Evolutionary conservation across 495 filamentous ascomycete species (phyloP).

Genomic region (Trichoderma parareesei): DNA sequence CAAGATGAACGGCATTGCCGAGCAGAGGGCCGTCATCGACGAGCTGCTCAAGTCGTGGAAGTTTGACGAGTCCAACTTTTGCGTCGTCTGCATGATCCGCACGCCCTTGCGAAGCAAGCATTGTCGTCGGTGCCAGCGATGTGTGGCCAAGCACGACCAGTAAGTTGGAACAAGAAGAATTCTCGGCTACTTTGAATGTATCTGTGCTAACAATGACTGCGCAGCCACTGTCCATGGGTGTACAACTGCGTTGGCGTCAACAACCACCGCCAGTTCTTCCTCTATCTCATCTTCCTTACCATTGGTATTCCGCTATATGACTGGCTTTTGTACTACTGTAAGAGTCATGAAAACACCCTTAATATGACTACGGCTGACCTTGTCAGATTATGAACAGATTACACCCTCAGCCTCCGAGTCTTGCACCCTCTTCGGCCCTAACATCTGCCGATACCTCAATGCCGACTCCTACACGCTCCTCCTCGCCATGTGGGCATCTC

Average conservation of each 20-base stretch:
- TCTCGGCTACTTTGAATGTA: background rate
- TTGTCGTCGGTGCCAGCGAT: slow-evolving; percentile 81
- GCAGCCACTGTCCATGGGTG: slow-evolving; percentile 94
- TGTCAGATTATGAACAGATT: slow-evolving; percentile 26
- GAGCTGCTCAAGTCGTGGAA: slow-evolving; percentile 76
- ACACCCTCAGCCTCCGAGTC: slow-evolving; percentile 28
- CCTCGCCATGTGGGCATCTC: slow-evolving; percentile 62
- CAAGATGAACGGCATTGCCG: slow-evolving; percentile 75
- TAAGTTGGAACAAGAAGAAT: slow-evolving; percentile 38
- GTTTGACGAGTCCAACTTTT: slow-evolving; percentile 92
- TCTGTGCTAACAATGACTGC: slow-evolving; percentile 33
- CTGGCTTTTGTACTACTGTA: slow-evolving; percentile 35
- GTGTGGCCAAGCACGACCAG: slow-evolving; percentile 96
- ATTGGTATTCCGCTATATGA: slow-evolving; percentile 61
- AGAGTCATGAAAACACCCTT: slow-evolving; percentile 12
- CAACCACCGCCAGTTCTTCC: slow-evolving; percentile 89
- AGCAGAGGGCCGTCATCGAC: slow-evolving; percentile 81
- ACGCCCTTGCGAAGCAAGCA: slow-evolving; percentile 91
- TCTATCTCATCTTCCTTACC: slow-evolving; percentile 74
- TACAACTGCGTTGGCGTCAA: slow-evolving; percentile 92
- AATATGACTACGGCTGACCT: slow-evolving; percentile 11
- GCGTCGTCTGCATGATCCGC: slow-evolving; percentile 85
- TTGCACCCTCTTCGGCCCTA: slow-evolving; percentile 70
- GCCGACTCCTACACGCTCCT: slow-evolving; percentile 79
- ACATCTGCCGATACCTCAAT: slow-evolving; percentile 63